Percentiles rank a stretch among this genome's conserved stretches.
Evolutionary conservation across 768 basidiomycete genomes (phyloP).

Genomic region (Panaeolus papilionaceus): DNA sequence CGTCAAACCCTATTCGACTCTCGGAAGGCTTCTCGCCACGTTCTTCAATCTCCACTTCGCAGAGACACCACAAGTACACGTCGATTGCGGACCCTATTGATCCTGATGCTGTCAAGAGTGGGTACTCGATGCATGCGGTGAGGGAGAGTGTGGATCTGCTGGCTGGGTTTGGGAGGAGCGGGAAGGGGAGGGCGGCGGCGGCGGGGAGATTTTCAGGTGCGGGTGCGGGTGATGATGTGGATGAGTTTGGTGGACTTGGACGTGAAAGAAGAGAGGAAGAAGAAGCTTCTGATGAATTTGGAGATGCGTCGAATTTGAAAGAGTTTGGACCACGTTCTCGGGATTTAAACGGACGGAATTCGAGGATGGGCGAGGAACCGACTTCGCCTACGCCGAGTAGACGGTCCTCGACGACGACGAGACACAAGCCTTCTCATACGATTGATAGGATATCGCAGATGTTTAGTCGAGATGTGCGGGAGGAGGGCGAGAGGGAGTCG

Average conservation of each 20-base stretch:
- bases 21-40: background rate
- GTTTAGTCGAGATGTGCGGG: background rate
- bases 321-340: background rate
- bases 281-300: constrained; percentile 21
- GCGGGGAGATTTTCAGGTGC: background rate
- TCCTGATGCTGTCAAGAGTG: constrained; percentile 1
- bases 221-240: background rate
- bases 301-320: constrained; percentile 1
- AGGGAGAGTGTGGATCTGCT: background rate
- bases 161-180: background rate
- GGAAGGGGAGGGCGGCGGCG: background rate
- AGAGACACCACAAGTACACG: background rate
- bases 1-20: background rate
- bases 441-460: constrained; percentile 6
- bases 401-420: background rate
- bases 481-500: background rate
- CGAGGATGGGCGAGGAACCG: background rate
- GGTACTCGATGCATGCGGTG: background rate
- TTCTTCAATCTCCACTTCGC: background rate
- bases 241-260: background rate
- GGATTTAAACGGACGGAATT: background rate
- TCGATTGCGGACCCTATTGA: background rate
- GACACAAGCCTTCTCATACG: background rate
- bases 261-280: constrained; percentile 31
- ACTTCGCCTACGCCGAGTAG: background rate